Evolutionary conservation across 169 alveolate species (phyloP).

Genomic region (Theileria parva): DNA sequence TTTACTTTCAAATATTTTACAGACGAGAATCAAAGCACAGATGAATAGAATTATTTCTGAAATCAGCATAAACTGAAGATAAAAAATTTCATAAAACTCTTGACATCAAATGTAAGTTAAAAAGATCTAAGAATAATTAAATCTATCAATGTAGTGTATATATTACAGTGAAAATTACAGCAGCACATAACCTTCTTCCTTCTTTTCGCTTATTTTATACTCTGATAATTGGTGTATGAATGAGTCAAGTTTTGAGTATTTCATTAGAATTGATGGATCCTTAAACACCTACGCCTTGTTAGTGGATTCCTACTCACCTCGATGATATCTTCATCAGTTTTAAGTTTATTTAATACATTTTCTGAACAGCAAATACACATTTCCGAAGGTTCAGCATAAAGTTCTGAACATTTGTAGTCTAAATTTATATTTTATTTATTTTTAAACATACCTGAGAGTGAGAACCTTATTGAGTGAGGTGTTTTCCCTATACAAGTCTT

Average conservation of each 20-base stretch:
- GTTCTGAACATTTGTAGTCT: conserved; percentile 49
- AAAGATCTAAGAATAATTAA: background rate
- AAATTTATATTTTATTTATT: background rate
- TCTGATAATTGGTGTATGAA: background rate
- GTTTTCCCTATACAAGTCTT: conserved; percentile 69
- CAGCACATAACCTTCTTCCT: background rate
- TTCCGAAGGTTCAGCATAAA: conserved; percentile 63
- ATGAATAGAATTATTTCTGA: background rate
- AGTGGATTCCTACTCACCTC: conserved; percentile 28
- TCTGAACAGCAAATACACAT: conserved; percentile 74
- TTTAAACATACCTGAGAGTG: conserved; percentile 45
- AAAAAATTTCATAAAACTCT: background rate
- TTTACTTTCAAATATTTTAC: background rate
- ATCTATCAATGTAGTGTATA: background rate
- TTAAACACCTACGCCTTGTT: conserved; percentile 23
- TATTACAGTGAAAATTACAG: background rate
- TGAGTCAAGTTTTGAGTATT: conserved; percentile 30
- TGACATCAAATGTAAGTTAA: background rate
- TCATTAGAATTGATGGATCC: conserved; percentile 23
- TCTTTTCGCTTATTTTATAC: background rate
- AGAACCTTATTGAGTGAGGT: conserved; percentile 70
- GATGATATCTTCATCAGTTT: conserved; percentile 40
- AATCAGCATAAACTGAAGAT: conserved; percentile 3
- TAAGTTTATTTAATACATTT: conserved; percentile 36
- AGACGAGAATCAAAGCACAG: background rate